A percentile compares a stretch with the other conserved stretches of the same genome.
Conservation (phyloP, 768 basidiomycete genomes). For the Rhodotorula sphaerocarpa region DNA sequence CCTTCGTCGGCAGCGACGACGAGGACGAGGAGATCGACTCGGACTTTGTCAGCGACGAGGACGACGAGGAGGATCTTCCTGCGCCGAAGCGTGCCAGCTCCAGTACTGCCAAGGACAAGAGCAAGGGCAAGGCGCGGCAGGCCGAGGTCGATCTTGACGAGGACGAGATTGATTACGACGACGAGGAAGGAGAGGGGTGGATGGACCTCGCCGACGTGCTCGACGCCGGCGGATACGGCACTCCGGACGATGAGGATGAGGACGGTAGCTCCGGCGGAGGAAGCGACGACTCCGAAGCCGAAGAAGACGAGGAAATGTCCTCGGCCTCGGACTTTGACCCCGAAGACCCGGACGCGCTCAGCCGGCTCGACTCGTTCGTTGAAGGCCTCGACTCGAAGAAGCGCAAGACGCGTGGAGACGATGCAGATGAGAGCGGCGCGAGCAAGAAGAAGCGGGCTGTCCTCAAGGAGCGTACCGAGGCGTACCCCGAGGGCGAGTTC, state of each 20-base stretch:
- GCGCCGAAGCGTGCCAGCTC: conserved; percentile 50
- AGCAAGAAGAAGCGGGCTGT: conserved; percentile 50
- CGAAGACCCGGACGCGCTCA: conserved; percentile 48
- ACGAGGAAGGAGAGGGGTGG: conserved; percentile 43
- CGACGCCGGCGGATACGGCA: conserved; percentile 48
- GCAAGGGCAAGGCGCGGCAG: conserved; percentile 40
- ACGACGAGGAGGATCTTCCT: conserved; percentile 73
- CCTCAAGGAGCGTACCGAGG: conserved; percentile 64
- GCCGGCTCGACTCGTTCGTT: conserved; percentile 64
- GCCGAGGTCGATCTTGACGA: conserved; percentile 40
- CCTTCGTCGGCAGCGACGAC: conserved; percentile 47
- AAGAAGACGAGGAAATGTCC: conserved; percentile 47
- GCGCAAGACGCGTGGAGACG: conserved; percentile 48
- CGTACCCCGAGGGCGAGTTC: conserved; percentile 75
- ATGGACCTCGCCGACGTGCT: conserved; percentile 45
- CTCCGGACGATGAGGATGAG: conserved; percentile 47
- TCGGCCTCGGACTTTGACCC: conserved; percentile 41
- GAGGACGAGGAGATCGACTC: conserved; percentile 83
- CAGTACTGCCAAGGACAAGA: conserved; percentile 41
- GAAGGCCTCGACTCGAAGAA: conserved; percentile 69
- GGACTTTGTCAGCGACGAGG: conserved; percentile 53
- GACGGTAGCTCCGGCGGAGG: conserved; percentile 45
- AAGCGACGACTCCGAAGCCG: conserved; percentile 45
- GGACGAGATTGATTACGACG: conserved; percentile 42
- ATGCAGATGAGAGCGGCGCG: conserved; percentile 40